These are phyloP conservation scores for Dactylis glomerata DNA, from an alignment of 176 grass and related monocot species.

Conservation along the genomic window DNA sequence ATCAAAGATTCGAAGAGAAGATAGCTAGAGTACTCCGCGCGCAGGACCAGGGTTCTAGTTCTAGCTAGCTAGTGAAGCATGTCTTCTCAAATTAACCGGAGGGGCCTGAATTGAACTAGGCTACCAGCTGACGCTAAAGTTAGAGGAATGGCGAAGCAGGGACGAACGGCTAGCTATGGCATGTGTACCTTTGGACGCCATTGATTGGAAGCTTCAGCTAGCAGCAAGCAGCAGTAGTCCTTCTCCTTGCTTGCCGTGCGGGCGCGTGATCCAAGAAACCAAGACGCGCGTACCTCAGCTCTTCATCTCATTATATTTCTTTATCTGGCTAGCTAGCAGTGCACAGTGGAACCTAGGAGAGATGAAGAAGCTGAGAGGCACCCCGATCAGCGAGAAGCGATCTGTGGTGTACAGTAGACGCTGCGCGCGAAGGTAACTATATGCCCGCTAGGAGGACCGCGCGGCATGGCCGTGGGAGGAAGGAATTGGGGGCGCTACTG, in stretches of 20 bases:
- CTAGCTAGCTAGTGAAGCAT: not conserved
- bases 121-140: not conserved
- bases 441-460: not conserved
- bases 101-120: not conserved
- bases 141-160: not conserved
- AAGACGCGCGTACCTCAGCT: not conserved
- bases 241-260: not conserved
- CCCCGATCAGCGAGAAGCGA: not conserved
- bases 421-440: not conserved
- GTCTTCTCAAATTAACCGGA: not conserved
- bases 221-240: not conserved
- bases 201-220: not conserved
- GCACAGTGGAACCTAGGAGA: not conserved
- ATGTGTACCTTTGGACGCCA: slow-evolving; percentile 12
- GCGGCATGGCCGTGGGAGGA: not conserved
- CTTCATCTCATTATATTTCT: not conserved
- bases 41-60: not conserved
- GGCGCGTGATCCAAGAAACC: slow-evolving; percentile 8
- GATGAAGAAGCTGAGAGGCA: not conserved
- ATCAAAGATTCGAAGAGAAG: not conserved
- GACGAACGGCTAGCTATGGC: not conserved
- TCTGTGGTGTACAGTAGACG: not conserved
- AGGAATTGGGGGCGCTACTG: slow-evolving; percentile 5
- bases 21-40: not conserved
- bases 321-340: not conserved